These are phyloP conservation scores for Suhomyces kunorum DNA, from an alignment of 1,139 yeast species.

Conservation along the genomic window DNA sequence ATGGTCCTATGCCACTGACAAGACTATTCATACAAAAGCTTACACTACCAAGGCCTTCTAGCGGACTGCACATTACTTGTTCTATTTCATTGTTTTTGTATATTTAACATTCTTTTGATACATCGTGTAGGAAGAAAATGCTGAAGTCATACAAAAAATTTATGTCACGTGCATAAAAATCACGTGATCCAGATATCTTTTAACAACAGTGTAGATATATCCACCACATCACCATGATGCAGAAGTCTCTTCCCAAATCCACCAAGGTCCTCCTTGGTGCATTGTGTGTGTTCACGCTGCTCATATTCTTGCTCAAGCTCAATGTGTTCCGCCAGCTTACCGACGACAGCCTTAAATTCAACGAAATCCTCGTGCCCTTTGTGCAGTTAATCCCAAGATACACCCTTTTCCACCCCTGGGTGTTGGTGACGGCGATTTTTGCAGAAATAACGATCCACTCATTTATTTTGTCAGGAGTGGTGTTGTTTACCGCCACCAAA, in stretches of 20 bases:
- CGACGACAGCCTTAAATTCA: conserved; percentile 21
- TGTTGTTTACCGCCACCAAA: conserved; percentile 54
- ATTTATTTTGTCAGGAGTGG: conserved; percentile 48
- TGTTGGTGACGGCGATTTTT: conserved; percentile 67
- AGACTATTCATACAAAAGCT: conserved; percentile 56
- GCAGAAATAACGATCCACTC: conserved; percentile 62
- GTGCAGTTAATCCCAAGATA: conserved; percentile 70
- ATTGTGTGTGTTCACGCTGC: conserved; percentile 25
- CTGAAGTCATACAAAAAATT: too few species aligned
- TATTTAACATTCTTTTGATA: conserved; percentile 10
- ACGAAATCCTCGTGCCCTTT: conserved; percentile 55
- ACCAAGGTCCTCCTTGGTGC: conserved; percentile 31
- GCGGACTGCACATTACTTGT: conserved; percentile 7
- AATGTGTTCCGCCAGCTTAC: conserved; percentile 16
- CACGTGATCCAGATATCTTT: conserved; percentile 1
- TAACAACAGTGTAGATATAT: neutral
- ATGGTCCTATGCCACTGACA: conserved; percentile 55
- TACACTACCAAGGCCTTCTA: conserved; percentile 61
- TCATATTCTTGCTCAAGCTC: conserved; percentile 33
- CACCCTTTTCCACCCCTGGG: conserved; percentile 72
- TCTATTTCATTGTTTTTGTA: conserved; percentile 12
- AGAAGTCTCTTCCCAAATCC: conserved; percentile 24
- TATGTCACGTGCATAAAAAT: neutral
- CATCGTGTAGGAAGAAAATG: neutral
- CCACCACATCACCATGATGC: conserved; percentile 9